Percentiles rank a stretch among this genome's conserved stretches.
Evolutionary conservation across 2,329 filamentous ascomycete genomes (phyloP).

Genomic region (Aspergillus terreus): DNA sequence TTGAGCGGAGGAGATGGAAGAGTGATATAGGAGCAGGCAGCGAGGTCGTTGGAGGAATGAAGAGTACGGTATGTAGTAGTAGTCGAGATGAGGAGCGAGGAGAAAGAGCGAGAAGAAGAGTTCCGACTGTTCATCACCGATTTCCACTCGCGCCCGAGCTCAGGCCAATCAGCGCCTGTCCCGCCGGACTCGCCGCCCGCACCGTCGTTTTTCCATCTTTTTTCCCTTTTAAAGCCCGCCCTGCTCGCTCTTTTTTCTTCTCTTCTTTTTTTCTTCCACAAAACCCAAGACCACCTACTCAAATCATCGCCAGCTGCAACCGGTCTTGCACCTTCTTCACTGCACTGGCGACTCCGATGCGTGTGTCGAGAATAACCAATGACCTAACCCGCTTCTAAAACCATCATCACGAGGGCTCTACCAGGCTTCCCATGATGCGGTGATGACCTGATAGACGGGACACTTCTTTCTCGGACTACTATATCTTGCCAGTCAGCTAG

Average conservation of each 20-base stretch:
- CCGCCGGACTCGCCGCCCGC: conserved; percentile 22
- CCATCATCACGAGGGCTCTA: conserved; percentile 66
- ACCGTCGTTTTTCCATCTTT: conserved; percentile 30
- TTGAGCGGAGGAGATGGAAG: neutral
- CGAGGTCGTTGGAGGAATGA: neutral
- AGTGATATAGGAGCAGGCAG: neutral
- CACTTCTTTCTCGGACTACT: conserved; percentile 20
- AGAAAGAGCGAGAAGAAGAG: conserved; percentile 2
- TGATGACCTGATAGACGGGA: conserved; percentile 47
- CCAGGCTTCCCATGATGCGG: conserved; percentile 39
- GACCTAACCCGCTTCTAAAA: conserved; percentile 66
- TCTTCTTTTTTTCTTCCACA: conserved; percentile 36
- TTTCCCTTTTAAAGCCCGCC: conserved; percentile 19
- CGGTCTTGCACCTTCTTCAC: conserved; percentile 39
- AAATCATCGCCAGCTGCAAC: conserved; percentile 66
- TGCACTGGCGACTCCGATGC: conserved; percentile 68
- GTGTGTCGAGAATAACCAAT: conserved; percentile 63
- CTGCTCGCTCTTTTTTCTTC: conserved; percentile 12
- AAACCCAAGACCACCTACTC: conserved; percentile 66
- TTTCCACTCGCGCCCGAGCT: conserved; percentile 8
- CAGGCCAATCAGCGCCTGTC: conserved; percentile 25
- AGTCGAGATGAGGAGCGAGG: neutral
- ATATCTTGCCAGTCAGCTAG: neutral
- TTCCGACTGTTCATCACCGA: neutral
- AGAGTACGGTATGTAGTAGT: too few relatives aligned